Conservation (phyloP, 371 early-diverging fungal species). For the Batkoa obscura region DNA sequence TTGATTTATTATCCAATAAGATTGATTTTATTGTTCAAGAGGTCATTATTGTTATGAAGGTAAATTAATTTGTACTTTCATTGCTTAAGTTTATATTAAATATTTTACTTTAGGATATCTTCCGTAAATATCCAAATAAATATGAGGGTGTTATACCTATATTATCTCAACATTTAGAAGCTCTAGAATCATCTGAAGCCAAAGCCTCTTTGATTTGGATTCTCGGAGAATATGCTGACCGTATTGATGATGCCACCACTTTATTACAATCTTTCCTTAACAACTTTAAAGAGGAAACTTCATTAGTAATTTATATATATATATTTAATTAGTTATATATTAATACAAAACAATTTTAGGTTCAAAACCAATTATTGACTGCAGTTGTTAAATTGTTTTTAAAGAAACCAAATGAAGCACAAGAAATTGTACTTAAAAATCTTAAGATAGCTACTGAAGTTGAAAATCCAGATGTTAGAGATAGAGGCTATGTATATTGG, state of each 20-base stretch:
- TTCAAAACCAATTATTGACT: conserved; percentile 73
- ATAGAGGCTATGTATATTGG: conserved; percentile 93
- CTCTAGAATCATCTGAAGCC: conserved; percentile 84
- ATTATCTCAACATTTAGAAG: conserved; percentile 76
- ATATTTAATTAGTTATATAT: not conserved
- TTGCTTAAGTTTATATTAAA: not conserved
- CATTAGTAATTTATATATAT: conserved; percentile 1
- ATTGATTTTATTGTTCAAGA: conserved; percentile 89
- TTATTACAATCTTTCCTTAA: conserved; percentile 62
- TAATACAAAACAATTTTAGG: conserved; percentile 14
- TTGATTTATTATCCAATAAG: conserved; percentile 74
- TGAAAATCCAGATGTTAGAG: conserved; percentile 89
- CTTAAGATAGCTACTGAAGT: conserved; percentile 76
- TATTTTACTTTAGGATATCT: conserved; percentile 48
- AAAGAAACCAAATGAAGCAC: conserved; percentile 68
- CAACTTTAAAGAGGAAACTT: conserved; percentile 58
- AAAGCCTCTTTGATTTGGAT: conserved; percentile 94
- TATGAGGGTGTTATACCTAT: conserved; percentile 75
- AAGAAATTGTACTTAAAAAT: conserved; percentile 68
- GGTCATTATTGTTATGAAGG: conserved; percentile 75
- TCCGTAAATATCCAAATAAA: conserved; percentile 84
- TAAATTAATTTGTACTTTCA: conserved; percentile 11
- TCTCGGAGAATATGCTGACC: conserved; percentile 85
- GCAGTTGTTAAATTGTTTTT: conserved; percentile 82
- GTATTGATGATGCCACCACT: conserved; percentile 76